Conservation (phyloP, 2,329 filamentous ascomycete genomes). For the Aspergillus persii region DNA sequence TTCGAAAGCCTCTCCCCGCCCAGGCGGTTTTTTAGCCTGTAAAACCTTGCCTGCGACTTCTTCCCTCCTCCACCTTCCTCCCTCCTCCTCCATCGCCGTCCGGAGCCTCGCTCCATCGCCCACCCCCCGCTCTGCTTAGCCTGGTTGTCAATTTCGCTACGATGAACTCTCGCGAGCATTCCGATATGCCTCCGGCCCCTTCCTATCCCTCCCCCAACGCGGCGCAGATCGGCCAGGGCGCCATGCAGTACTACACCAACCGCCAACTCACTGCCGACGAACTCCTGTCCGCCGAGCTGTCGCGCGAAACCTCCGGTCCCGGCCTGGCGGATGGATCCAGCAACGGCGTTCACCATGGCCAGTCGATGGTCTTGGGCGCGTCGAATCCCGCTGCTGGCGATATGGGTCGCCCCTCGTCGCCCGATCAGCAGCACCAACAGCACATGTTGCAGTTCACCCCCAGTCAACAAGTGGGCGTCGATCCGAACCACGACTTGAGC, state of each 20-base stretch:
- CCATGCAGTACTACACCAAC: constrained; percentile 44
- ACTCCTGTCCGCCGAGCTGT: constrained; percentile 47
- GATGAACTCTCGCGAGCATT: constrained; percentile 44
- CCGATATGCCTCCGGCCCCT: constrained; percentile 43
- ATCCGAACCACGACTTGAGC: constrained; percentile 47
- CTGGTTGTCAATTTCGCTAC: constrained; percentile 12
- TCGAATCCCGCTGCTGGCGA: constrained; percentile 35
- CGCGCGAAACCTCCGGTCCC: constrained; percentile 45
- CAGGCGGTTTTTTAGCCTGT: constrained; percentile 39
- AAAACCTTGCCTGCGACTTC: constrained; percentile 35
- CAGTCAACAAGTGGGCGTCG: constrained; percentile 44
- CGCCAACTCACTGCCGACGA: constrained; percentile 48
- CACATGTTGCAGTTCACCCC: constrained; percentile 44
- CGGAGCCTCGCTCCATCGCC: constrained; percentile 35
- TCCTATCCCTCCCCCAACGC: constrained; percentile 46
- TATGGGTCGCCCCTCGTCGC: constrained; percentile 37
- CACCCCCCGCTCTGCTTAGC: constrained; percentile 16
- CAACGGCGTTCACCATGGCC: constrained; percentile 41
- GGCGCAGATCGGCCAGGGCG: constrained; percentile 44
- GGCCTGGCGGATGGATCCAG: constrained; percentile 41
- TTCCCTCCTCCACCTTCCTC: constrained; percentile 25
- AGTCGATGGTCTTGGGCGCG: constrained; percentile 40
- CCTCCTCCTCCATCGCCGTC: constrained; percentile 24
- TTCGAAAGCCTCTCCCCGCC: constrained; percentile 34
- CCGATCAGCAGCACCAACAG: constrained; percentile 41